Percentiles rank a stretch among this genome's conserved stretches.
Conservation (phyloP, 495 filamentous ascomycete species). For the Rusavskia elegans region DNA sequence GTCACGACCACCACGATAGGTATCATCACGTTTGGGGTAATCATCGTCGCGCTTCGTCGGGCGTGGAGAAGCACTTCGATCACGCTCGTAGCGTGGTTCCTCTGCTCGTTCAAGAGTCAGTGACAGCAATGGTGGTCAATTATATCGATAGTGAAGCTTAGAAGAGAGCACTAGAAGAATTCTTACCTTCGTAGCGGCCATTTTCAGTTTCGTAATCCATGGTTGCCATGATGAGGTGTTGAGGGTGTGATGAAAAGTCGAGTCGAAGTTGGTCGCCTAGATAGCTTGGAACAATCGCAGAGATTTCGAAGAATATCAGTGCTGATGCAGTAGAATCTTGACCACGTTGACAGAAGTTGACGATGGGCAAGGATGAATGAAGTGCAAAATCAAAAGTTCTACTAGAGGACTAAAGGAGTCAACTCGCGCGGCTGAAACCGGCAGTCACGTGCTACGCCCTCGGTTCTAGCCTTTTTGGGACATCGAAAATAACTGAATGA, state of each 20-base stretch:
- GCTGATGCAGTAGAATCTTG: no score
- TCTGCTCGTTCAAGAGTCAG: slow-evolving; percentile 32
- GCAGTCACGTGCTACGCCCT: no score
- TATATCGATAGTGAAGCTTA: neutral
- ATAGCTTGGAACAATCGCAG: neutral
- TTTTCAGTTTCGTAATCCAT: slow-evolving; percentile 83
- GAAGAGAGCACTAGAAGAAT: neutral
- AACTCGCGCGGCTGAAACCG: no score
- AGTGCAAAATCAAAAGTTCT: no score
- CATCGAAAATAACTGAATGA: neutral
- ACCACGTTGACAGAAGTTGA: no score
- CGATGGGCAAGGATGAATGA: no score
- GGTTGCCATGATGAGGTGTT: slow-evolving; percentile 21
- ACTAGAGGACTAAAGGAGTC: no score
- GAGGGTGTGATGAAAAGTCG: neutral
- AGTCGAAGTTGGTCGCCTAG: no score
- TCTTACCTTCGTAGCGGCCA: slow-evolving; percentile 74
- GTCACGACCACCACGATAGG: slow-evolving; percentile 53
- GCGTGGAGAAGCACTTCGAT: slow-evolving; percentile 88
- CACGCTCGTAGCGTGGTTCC: slow-evolving; percentile 69
- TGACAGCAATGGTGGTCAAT: neutral
- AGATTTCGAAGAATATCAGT: neutral
- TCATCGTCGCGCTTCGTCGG: slow-evolving; percentile 42
- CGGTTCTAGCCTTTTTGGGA: no score
- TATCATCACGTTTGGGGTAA: slow-evolving; percentile 22